Percentiles rank a stretch among this genome's conserved stretches.
Evolutionary conservation across 495 filamentous ascomycete genomes (phyloP).

Genomic region (Podospora didyma): DNA sequence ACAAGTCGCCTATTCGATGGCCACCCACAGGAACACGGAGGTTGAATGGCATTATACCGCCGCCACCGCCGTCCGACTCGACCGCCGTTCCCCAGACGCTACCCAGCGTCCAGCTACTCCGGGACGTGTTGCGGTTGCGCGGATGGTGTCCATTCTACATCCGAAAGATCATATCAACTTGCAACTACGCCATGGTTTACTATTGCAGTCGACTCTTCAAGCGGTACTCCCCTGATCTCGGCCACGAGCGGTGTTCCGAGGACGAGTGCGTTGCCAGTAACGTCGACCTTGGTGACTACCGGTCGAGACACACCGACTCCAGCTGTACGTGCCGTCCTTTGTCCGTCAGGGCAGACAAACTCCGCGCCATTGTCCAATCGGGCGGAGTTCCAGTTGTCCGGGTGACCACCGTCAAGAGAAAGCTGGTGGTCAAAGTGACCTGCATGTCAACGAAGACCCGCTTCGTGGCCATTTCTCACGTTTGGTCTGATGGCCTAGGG

Average conservation of each 20-base stretch:
- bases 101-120: conserved; percentile 18
- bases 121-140: conserved; percentile 17
- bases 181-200: conserved; percentile 19
- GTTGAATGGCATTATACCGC: conserved; percentile 5
- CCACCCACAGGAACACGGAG: conserved; percentile 6
- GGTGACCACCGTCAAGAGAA: conserved; percentile 4
- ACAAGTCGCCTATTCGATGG: conserved; percentile 11
- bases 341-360: conserved; percentile 10
- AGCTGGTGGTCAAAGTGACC: conserved; percentile 5
- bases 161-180: conserved; percentile 11
- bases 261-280: conserved; percentile 18
- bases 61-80: conserved; percentile 7
- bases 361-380: conserved; percentile 15
- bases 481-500: conserved; percentile 17
- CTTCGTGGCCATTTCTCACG: conserved; percentile 18
- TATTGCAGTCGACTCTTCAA: conserved; percentile 20
- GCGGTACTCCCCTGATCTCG: conserved; percentile 3
- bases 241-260: conserved; percentile 15
- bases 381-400: conserved; percentile 19
- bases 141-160: conserved; percentile 21
- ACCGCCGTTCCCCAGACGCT: conserved; percentile 1
- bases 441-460: conserved; percentile 16
- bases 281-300: conserved; percentile 16
- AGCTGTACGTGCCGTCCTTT: conserved; percentile 19
- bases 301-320: conserved; percentile 16